Base-by-base conservation (phyloP, 2,329 filamentous ascomycete species). In the Nothopassalora personata region DNA sequence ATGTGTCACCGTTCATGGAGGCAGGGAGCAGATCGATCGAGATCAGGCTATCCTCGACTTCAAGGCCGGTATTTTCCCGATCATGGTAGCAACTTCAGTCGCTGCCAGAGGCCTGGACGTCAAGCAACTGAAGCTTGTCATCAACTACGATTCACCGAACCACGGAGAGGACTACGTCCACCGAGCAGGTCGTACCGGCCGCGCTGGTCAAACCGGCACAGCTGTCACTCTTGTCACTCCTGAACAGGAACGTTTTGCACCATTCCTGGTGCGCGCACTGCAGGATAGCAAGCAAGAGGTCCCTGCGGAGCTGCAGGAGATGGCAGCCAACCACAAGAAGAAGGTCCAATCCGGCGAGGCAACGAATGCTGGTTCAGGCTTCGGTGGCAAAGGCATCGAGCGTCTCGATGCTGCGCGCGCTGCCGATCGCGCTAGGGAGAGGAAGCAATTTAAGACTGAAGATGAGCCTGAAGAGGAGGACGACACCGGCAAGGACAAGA, bases 161-260 rank as follows among this genome's bases (percentile, higher is more conserved):
- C 92, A 97, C 76, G 76, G 96, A 62, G 94, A 99, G 75, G 94
- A 97, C 71, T 97, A 97, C 70, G 93, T 97, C 45, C 94, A 97
- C 73, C 88, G 94, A 63, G 91, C 90, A 57, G 94, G 94, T 51
- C 90, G 94, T 68, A 97, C 94, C 7, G 94, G 94, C 10, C 88
- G 94, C 71, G 94, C 94, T 49, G 94, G 94, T 45, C 96, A 97
- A 70, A 96, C 86, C 23, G 94, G 94, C 63, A 96, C 91, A 43
- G 94, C 94, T 0, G 90, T 99, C 53, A 99, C 94, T 0, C 96
- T 97, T 71, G 80, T 99, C 59, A 95, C 91, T 0, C 88, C 90
- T 46, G 90, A 95, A 50, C 92, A 99, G 73, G 92, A 96, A 71
- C 90, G 90, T 64, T 97, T 90, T 70, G 89, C 94, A 2, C 83